A percentile compares a stretch with the other conserved stretches of the same genome.
phyloP scores from a whole-genome alignment of 768 basidiomycete species.

The Mycena polygramma region DNA sequence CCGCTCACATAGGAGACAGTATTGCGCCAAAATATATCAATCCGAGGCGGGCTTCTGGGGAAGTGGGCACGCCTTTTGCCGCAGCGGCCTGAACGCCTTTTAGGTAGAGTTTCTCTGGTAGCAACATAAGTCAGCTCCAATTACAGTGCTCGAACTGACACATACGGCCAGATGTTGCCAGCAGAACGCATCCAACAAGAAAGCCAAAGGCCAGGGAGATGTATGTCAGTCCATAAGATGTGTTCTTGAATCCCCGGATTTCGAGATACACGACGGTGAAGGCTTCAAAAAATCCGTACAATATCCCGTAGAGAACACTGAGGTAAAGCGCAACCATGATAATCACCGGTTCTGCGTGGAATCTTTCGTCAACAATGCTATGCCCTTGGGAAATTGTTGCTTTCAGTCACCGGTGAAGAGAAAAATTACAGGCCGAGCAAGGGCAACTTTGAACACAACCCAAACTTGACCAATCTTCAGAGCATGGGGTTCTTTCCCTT shows the following conservation, averaged over 20 bases:
- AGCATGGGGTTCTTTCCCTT: constrained; percentile 1
- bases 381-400: neutral
- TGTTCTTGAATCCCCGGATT: constrained; percentile 26
- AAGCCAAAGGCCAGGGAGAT: constrained; percentile 35
- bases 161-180: constrained; percentile 28
- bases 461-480: constrained; percentile 4
- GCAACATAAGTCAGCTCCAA: no score
- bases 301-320: constrained; percentile 35
- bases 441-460: constrained; percentile 20
- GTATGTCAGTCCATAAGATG: constrained; percentile 34
- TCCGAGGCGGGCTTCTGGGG: constrained; percentile 32
- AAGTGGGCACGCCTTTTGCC: constrained; percentile 15
- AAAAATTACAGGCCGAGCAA: constrained; percentile 27
- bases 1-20: constrained; percentile 24
- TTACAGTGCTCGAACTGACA: no score
- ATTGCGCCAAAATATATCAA: constrained; percentile 33
- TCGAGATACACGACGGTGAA: constrained; percentile 31
- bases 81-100: constrained; percentile 8
- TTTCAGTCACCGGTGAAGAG: constrained; percentile 30
- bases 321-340: constrained; percentile 31
- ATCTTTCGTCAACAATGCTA: neutral
- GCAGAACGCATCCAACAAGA: constrained; percentile 8
- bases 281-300: constrained; percentile 37
- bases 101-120: constrained; percentile 25
- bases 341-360: neutral